Evolutionary conservation across 2,329 filamentous ascomycete species (phyloP).

Genomic region (Fusarium nanum): DNA sequence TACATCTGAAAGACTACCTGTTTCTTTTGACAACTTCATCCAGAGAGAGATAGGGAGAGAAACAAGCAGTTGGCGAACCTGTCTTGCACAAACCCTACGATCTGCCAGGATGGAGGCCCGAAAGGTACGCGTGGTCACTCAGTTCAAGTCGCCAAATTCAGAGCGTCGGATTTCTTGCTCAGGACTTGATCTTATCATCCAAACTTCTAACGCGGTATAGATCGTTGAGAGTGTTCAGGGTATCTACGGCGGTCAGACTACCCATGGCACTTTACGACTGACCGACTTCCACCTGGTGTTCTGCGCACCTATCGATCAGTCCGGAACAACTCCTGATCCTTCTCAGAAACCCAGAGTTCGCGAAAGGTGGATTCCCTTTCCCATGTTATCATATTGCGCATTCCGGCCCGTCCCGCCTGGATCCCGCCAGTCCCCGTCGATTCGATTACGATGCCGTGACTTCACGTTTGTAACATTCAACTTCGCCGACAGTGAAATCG

Average conservation of each 20-base stretch:
- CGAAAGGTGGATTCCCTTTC: constrained; percentile 94
- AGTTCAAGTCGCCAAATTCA: constrained; percentile 2
- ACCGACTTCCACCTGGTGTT: constrained; percentile 72
- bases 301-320: constrained; percentile 56
- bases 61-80: background rate
- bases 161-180: background rate
- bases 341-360: constrained; percentile 53
- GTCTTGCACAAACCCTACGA: constrained; percentile 8
- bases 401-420: constrained; percentile 78
- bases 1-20: background rate
- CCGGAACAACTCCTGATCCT: constrained; percentile 37
- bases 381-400: constrained; percentile 85
- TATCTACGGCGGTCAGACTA: constrained; percentile 68
- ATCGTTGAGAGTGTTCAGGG: constrained; percentile 69
- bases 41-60: background rate
- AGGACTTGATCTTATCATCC: background rate
- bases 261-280: constrained; percentile 68
- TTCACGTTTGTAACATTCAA: constrained; percentile 95
- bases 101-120: constrained; percentile 54
- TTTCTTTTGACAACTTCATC: background rate
- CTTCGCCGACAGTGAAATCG: constrained; percentile 78
- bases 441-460: constrained; percentile 90
- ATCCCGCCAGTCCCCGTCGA: constrained; percentile 79
- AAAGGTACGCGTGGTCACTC: constrained; percentile 50
- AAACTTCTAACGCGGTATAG: constrained; percentile 48